Evolutionary conservation across 2,329 filamentous ascomycete species (phyloP).

Genomic region (Thelonectria discophora): DNA sequence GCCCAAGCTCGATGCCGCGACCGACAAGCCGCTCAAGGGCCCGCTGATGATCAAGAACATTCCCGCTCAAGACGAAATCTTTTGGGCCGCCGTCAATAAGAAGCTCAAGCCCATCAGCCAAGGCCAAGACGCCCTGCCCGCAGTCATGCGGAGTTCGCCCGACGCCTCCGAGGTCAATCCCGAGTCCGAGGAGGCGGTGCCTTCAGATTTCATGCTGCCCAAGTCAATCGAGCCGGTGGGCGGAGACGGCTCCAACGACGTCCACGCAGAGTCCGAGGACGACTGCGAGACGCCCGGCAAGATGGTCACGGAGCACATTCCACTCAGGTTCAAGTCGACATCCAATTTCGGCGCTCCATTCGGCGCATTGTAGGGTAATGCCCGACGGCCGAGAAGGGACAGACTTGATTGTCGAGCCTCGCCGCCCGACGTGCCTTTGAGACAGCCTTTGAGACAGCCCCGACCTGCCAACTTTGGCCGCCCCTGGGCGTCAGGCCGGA

Average conservation of each 20-base stretch:
- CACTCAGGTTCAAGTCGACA: slow-evolving; percentile 56
- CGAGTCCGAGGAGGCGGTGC: slow-evolving; percentile 28
- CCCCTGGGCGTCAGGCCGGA: background rate
- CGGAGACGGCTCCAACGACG: slow-evolving; percentile 38
- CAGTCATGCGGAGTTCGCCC: slow-evolving; percentile 50
- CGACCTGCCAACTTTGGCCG: slow-evolving; percentile 15
- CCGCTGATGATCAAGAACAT: slow-evolving; percentile 65
- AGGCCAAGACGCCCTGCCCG: slow-evolving; percentile 57
- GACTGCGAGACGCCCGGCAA: slow-evolving; percentile 39
- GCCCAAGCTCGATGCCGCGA: slow-evolving; percentile 49
- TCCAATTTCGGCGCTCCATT: slow-evolving; percentile 60
- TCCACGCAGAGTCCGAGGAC: slow-evolving; percentile 35
- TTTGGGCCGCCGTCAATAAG: slow-evolving; percentile 59
- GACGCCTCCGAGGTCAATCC: slow-evolving; percentile 38
- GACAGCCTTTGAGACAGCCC: background rate
- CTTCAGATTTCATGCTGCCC: slow-evolving; percentile 19
- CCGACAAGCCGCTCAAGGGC: slow-evolving; percentile 59
- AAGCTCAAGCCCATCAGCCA: slow-evolving; percentile 61
- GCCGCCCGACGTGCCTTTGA: slow-evolving; percentile 11
- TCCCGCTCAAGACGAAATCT: slow-evolving; percentile 64
- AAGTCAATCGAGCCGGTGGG: slow-evolving; percentile 26
- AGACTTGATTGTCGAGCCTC: slow-evolving; percentile 7
- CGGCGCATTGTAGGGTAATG: slow-evolving; percentile 44
- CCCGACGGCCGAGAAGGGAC: slow-evolving; percentile 2
- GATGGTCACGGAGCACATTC: slow-evolving; percentile 52